phyloP scores from a whole-genome alignment of 2,329 filamentous ascomycete species.

The Ophiostoma tasmaniense region DNA sequence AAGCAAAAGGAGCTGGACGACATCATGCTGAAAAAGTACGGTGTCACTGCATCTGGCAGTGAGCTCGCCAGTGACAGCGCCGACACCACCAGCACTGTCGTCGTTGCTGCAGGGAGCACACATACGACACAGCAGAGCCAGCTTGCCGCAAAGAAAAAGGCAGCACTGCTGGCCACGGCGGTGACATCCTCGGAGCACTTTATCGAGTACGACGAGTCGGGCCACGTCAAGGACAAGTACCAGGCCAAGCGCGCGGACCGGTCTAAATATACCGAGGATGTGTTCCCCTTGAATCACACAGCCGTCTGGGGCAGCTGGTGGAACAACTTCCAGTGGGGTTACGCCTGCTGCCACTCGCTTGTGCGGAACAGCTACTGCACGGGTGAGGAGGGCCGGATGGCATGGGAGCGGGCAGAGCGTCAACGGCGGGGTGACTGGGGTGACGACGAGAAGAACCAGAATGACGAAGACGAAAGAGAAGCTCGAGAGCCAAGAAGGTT shows the following conservation, averaged over 20 bases:
- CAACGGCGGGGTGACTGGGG: conserved; percentile 43
- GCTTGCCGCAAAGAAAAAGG: background rate
- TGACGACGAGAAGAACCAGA: conserved; percentile 16
- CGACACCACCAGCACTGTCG: background rate
- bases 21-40: conserved; percentile 73
- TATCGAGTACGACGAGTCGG: conserved; percentile 88
- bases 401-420: conserved; percentile 67
- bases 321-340: conserved; percentile 91
- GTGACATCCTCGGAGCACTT: conserved; percentile 77
- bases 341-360: conserved; percentile 85
- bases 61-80: background rate
- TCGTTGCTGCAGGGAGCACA: background rate
- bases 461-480: background rate
- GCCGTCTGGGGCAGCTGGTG: conserved; percentile 97
- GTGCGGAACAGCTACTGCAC: conserved; percentile 98
- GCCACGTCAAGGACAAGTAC: conserved; percentile 78
- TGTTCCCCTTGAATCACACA: conserved; percentile 82
- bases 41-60: conserved; percentile 33
- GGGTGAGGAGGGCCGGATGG: conserved; percentile 74
- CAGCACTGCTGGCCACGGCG: conserved; percentile 50
- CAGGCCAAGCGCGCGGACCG: conserved; percentile 65
- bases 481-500: conserved; percentile 4
- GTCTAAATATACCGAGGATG: conserved; percentile 87
- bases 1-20: conserved; percentile 61
- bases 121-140: background rate